A percentile compares a stretch with the other conserved stretches of the same genome.
Evolutionary conservation across 1,284 basidiomycete genomes (phyloP).

Genomic region (Pholiota adiposa): DNA sequence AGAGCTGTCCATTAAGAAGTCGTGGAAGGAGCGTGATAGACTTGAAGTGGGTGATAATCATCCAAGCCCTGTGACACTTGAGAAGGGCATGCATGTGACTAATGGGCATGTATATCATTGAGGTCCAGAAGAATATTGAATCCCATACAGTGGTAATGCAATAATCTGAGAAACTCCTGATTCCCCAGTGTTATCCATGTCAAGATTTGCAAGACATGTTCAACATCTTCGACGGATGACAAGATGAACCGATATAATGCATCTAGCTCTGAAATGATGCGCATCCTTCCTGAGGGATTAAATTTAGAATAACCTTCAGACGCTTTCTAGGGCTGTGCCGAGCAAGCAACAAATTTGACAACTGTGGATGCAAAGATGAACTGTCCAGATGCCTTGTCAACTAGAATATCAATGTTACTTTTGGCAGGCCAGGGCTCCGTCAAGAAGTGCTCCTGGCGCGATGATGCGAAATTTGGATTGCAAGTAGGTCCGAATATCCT

Average conservation of each 20-base stretch:
- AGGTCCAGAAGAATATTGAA: background rate
- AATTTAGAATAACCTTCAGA: background rate
- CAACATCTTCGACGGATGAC: background rate
- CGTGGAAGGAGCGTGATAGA: background rate
- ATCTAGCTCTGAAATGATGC: background rate
- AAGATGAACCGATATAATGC: background rate
- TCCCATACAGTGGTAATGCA: background rate
- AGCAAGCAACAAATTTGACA: background rate
- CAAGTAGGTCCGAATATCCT: conserved; percentile 9
- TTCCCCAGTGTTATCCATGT: background rate
- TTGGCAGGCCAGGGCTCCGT: conserved; percentile 5
- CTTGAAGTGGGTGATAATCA: background rate
- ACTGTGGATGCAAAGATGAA: conserved; percentile 2
- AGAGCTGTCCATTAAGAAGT: background rate
- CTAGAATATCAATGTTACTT: background rate
- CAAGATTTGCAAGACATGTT: background rate
- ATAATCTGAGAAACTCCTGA: too few relatives aligned
- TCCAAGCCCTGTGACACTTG: background rate
- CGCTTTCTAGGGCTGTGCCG: background rate
- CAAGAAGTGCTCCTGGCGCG: background rate
- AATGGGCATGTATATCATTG: background rate
- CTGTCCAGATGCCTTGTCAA: conserved; percentile 8
- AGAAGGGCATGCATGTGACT: background rate
- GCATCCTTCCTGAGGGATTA: background rate
- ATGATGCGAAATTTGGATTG: background rate